Conservation (phyloP, 2,329 filamentous ascomycete species). For the Colletotrichum destructivum region DNA sequence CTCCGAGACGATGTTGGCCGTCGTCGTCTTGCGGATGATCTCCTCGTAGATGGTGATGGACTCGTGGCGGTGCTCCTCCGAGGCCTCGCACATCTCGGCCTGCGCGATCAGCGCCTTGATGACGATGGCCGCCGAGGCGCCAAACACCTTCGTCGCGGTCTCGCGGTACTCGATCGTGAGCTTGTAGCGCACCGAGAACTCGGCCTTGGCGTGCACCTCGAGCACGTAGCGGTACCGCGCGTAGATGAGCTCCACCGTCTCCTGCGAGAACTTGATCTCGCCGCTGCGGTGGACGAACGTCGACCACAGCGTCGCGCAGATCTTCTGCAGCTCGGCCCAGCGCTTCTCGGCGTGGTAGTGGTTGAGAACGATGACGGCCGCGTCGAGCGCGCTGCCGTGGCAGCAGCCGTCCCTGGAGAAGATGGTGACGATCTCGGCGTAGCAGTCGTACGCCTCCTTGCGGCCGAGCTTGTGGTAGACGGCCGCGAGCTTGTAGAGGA, state of each 20-base stretch:
- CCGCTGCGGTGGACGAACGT: conserved; percentile 51
- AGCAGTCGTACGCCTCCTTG: conserved; percentile 54
- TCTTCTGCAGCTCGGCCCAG: conserved; percentile 61
- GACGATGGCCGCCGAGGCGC: conserved; percentile 46
- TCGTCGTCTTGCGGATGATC: conserved; percentile 55
- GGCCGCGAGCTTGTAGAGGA: conserved; percentile 47
- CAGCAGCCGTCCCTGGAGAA: conserved; percentile 53
- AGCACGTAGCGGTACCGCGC: conserved; percentile 64
- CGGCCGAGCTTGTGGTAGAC: conserved; percentile 44
- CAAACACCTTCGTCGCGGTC: conserved; percentile 57
- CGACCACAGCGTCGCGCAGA: conserved; percentile 64
- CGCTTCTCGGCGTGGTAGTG: conserved; percentile 61
- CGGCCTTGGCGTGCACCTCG: conserved; percentile 58
- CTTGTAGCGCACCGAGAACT: conserved; percentile 58
- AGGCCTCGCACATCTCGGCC: conserved; percentile 62
- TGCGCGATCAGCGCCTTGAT: conserved; percentile 55
- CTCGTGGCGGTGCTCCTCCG: conserved; percentile 59
- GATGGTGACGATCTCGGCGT: conserved; percentile 54
- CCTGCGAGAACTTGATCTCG: conserved; percentile 57
- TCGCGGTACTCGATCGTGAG: conserved; percentile 64
- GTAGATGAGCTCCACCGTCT: conserved; percentile 59
- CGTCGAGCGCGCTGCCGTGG: conserved; percentile 60
- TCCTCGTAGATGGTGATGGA: conserved; percentile 62
- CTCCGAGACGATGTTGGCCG: conserved; percentile 52
- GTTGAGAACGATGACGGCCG: conserved; percentile 59